These are phyloP conservation scores for Colletotrichum sojae DNA, from an alignment of 2,329 filamentous ascomycete genomes.

Conservation along the genomic window DNA sequence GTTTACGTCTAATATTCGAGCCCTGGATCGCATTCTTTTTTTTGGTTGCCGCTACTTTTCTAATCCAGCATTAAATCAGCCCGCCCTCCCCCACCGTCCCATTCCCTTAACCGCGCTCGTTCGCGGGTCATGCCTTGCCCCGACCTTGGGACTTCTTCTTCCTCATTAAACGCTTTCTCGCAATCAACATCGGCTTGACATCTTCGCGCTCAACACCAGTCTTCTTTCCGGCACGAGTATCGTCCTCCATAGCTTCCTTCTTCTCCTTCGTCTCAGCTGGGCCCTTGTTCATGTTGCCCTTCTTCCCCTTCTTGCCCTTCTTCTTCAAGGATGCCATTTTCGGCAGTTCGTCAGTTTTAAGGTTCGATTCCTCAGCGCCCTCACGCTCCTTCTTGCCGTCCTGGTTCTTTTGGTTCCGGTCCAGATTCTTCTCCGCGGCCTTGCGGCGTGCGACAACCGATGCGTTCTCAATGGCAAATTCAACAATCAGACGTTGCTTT, in stretches of 20 bases:
- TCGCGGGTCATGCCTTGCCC: constrained; percentile 42
- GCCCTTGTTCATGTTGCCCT: constrained; percentile 46
- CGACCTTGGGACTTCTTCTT: constrained; percentile 71
- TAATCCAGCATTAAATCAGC: not conserved
- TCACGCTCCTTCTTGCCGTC: constrained; percentile 48
- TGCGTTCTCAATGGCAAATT: constrained; percentile 98
- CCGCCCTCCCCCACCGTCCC: not conserved
- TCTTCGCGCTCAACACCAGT: constrained; percentile 46
- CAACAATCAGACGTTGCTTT: constrained; percentile 91
- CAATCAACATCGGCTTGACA: constrained; percentile 82
- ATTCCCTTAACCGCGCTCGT: too few relatives aligned
- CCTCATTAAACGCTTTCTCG: constrained; percentile 84
- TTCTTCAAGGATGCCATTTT: constrained; percentile 51
- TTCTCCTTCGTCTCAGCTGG: constrained; percentile 50
- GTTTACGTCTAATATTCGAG: too few relatives aligned
- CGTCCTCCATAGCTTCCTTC: constrained; percentile 51
- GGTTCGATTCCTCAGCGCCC: constrained; percentile 47
- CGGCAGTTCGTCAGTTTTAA: constrained; percentile 47
- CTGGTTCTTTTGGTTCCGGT: constrained; percentile 44
- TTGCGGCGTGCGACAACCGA: constrained; percentile 88
- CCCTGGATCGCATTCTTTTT: too few relatives aligned
- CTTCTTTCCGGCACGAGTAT: constrained; percentile 21
- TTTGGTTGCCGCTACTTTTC: not conserved
- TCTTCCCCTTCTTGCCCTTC: constrained; percentile 51
- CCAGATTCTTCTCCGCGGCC: constrained; percentile 51